A percentile compares a stretch with the other conserved stretches of the same genome.
phyloP scores from a whole-genome alignment of 2,329 filamentous ascomycete genomes.

The Colletotrichum euphorbiae region DNA sequence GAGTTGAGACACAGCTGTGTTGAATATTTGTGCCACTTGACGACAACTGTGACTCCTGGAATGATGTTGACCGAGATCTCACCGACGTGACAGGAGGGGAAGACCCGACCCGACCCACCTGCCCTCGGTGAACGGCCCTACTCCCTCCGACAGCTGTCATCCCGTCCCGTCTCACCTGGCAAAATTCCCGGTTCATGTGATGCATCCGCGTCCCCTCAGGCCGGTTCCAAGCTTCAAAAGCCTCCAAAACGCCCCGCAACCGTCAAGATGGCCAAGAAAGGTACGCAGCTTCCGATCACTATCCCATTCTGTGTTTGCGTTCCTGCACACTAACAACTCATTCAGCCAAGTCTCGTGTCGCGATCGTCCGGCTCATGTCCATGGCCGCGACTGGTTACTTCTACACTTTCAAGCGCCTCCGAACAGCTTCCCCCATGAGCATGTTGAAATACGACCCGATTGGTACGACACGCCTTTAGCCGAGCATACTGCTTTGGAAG shows the following conservation, averaged over 20 bases:
- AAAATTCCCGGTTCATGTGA: conserved; percentile 31
- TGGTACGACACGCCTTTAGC: conserved; percentile 62
- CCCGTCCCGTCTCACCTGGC: not conserved
- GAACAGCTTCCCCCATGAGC: conserved; percentile 85
- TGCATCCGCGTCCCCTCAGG: conserved; percentile 43
- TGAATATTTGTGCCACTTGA: not conserved
- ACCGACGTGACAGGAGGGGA: not conserved
- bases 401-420: conserved; percentile 87
- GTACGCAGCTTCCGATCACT: conserved; percentile 1
- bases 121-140: conserved; percentile 34
- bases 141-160: conserved; percentile 28
- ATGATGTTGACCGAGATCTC: not conserved
- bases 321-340: not conserved
- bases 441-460: conserved; percentile 99
- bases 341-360: conserved; percentile 88
- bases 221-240: conserved; percentile 40
- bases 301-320: not conserved
- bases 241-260: conserved; percentile 16
- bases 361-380: conserved; percentile 92
- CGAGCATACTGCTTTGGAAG: not conserved
- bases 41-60: not conserved
- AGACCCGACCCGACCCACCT: no score
- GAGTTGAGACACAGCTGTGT: not conserved
- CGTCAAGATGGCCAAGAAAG: conserved; percentile 41
- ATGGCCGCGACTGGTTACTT: conserved; percentile 99